A percentile compares a stretch with the other conserved stretches of the same genome.
These are phyloP conservation scores for Blumeriella jaapii DNA, from an alignment of 2,329 filamentous ascomycete species.

Conservation along the genomic window DNA sequence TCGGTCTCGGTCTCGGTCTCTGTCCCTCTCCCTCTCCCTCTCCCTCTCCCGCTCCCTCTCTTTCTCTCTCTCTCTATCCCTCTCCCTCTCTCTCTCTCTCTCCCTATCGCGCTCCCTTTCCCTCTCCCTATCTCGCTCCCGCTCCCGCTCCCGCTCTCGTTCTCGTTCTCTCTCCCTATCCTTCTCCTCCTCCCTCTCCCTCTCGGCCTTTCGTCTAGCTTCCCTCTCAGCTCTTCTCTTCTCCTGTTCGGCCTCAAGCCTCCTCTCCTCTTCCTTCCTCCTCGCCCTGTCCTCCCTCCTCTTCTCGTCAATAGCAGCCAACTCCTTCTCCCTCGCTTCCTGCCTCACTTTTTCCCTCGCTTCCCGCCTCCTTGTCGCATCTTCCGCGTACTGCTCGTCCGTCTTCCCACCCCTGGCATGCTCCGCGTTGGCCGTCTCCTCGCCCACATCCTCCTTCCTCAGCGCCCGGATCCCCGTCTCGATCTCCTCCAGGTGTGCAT, in stretches of 20 bases:
- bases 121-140: slow-evolving; percentile 27
- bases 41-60: slow-evolving; percentile 17
- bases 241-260: slow-evolving; percentile 35
- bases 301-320: slow-evolving; percentile 49
- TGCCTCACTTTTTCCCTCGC: slow-evolving; percentile 51
- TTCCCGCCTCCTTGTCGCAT: slow-evolving; percentile 47
- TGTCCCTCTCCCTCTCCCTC: slow-evolving; percentile 8
- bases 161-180: slow-evolving; percentile 14
- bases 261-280: slow-evolving; percentile 40
- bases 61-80: slow-evolving; percentile 17
- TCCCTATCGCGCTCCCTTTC: slow-evolving; percentile 13
- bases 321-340: slow-evolving; percentile 45
- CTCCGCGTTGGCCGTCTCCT: slow-evolving; percentile 56
- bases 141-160: slow-evolving; percentile 18
- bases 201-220: slow-evolving; percentile 21
- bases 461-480: slow-evolving; percentile 59
- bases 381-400: slow-evolving; percentile 60
- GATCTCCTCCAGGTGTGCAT: slow-evolving; percentile 48
- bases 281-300: slow-evolving; percentile 39
- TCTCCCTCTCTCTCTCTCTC: slow-evolving; percentile 3
- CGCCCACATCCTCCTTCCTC: slow-evolving; percentile 55
- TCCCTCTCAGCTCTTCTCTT: slow-evolving; percentile 29
- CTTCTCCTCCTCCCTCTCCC: slow-evolving; percentile 20
- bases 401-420: slow-evolving; percentile 54
- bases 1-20: slow-evolving; percentile 27